phyloP scores from a whole-genome alignment of 2,329 filamentous ascomycete species.

The Penicillium sclerotigenum region DNA sequence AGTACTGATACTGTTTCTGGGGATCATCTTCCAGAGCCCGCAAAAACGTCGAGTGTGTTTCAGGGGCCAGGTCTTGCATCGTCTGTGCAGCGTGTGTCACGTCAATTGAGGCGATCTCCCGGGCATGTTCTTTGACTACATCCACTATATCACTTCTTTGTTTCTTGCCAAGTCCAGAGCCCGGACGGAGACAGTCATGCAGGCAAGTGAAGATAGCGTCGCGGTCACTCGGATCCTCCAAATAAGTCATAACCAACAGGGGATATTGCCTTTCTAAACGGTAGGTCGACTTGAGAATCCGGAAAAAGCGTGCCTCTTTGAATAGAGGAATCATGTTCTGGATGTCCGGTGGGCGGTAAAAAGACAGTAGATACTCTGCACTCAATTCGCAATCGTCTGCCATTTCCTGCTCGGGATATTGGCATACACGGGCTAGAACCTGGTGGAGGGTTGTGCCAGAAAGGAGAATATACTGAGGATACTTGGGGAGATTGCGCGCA shows the following conservation, averaged over 20 bases:
- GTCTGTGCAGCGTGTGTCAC: constrained; percentile 63
- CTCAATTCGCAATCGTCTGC: constrained; percentile 96
- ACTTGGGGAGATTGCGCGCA: constrained; percentile 91
- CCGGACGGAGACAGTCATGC: constrained; percentile 66
- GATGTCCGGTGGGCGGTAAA: constrained; percentile 86
- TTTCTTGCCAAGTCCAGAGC: constrained; percentile 61
- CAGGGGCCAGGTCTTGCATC: constrained; percentile 59
- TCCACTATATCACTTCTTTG: constrained; percentile 69
- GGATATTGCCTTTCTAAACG: constrained; percentile 74
- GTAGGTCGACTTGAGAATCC: constrained; percentile 88
- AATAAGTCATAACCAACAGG: constrained; percentile 73
- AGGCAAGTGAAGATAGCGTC: constrained; percentile 76
- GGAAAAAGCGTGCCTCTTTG: constrained; percentile 76
- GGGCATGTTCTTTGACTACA: constrained; percentile 64
- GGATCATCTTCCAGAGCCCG: constrained; percentile 59
- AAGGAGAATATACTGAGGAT: constrained; percentile 89
- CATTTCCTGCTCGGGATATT: constrained; percentile 74
- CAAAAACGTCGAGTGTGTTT: constrained; percentile 66
- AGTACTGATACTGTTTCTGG: constrained; percentile 70
- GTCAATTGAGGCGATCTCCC: constrained; percentile 65
- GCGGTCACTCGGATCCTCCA: constrained; percentile 77
- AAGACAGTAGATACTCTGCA: constrained; percentile 87
- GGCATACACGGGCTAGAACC: constrained; percentile 77
- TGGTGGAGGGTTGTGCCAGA: constrained; percentile 80
- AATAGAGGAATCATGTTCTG: constrained; percentile 73